Conservation (phyloP, 345 rosid species). For the Atalantia buxifolia region DNA sequence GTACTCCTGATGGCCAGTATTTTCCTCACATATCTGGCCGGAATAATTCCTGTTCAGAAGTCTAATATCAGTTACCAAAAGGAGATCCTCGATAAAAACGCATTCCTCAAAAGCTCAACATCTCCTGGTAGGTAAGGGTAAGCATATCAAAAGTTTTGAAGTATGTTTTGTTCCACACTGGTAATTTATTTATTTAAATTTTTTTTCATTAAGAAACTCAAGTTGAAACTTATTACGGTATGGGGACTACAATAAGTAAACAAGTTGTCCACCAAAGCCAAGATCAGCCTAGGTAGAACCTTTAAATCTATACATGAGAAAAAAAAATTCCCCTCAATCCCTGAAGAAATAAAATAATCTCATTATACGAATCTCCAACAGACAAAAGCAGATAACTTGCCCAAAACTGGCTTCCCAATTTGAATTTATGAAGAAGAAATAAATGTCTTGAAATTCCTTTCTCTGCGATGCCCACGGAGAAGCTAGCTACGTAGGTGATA, state of each 20-base stretch:
- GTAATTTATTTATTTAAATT: too few relatives aligned
- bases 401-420: background rate
- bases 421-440: background rate
- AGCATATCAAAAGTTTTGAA: conserved; percentile 26
- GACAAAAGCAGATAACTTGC: background rate
- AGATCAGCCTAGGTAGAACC: background rate
- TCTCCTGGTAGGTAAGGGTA: conserved; percentile 96
- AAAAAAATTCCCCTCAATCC: background rate
- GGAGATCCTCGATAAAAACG: conserved; percentile 22
- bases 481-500: background rate
- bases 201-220: background rate
- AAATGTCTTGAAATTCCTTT: background rate
- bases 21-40: conserved; percentile 77
- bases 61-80: conserved; percentile 31
- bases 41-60: conserved; percentile 62
- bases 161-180: conserved; percentile 1
- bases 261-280: background rate
- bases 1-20: conserved; percentile 66
- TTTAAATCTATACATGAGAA: background rate
- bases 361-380: background rate
- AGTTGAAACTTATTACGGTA: too few relatives aligned
- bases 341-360: background rate
- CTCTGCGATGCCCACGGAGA: background rate
- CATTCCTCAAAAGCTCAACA: conserved; percentile 34
- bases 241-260: background rate